Evolutionary conservation across 2,329 filamentous ascomycete species (phyloP).

Genomic region (Colletotrichum sidae): DNA sequence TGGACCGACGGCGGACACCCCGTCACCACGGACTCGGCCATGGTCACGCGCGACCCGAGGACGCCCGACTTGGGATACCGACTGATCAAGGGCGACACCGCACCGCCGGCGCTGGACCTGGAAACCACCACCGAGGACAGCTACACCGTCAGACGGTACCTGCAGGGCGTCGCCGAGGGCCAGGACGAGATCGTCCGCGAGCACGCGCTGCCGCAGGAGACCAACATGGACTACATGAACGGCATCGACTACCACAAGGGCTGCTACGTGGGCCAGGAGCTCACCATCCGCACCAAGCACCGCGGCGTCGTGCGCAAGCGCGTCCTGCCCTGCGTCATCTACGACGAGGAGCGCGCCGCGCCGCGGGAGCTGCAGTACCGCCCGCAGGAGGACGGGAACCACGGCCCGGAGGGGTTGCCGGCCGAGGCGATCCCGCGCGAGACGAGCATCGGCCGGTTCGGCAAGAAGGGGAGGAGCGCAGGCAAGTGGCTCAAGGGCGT

Average conservation of each 20-base stretch:
- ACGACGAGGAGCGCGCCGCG: slow-evolving; percentile 58
- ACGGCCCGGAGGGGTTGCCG: slow-evolving; percentile 43
- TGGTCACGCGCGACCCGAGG: slow-evolving; percentile 61
- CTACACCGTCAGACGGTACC: slow-evolving; percentile 82
- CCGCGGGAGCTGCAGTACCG: slow-evolving; percentile 61
- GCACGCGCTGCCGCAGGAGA: slow-evolving; percentile 84
- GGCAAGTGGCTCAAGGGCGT: slow-evolving; percentile 85
- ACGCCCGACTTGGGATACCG: slow-evolving; percentile 68
- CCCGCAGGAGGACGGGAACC: slow-evolving; percentile 42
- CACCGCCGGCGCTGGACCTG: slow-evolving; percentile 53
- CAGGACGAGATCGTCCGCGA: slow-evolving; percentile 80
- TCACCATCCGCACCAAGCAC: slow-evolving; percentile 95
- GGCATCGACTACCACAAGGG: slow-evolving; percentile 95
- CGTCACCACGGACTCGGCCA: slow-evolving; percentile 19
- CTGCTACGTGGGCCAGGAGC: slow-evolving; percentile 96
- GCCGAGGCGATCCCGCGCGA: slow-evolving; percentile 55
- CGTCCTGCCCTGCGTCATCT: slow-evolving; percentile 83
- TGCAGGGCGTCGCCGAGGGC: slow-evolving; percentile 87
- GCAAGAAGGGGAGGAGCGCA: slow-evolving; percentile 74
- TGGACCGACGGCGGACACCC: slow-evolving; percentile 68
- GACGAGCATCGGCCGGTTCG: slow-evolving; percentile 62
- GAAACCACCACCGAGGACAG: slow-evolving; percentile 63
- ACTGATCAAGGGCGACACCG: slow-evolving; percentile 49
- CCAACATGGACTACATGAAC: slow-evolving; percentile 86
- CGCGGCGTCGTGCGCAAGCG: slow-evolving; percentile 93